These are phyloP conservation scores for Aspergillus ochraceoroseus DNA, from an alignment of 2,329 filamentous ascomycete genomes.

Conservation along the genomic window DNA sequence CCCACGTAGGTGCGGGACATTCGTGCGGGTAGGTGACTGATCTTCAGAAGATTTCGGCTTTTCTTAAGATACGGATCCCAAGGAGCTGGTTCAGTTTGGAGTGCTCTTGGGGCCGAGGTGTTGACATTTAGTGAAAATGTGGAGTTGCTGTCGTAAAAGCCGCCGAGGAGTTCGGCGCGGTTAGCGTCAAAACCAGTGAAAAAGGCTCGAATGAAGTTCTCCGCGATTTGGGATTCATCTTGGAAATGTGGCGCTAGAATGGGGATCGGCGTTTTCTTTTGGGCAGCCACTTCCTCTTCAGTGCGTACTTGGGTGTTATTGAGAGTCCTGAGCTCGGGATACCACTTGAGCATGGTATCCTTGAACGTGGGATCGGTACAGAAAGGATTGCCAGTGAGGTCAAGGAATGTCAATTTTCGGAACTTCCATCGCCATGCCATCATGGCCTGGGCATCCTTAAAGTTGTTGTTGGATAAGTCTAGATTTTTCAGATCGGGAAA, in stretches of 20 bases:
- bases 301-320: conserved; percentile 71
- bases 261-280: conserved; percentile 56
- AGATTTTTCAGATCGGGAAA: conserved; percentile 84
- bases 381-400: conserved; percentile 72
- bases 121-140: conserved; percentile 73
- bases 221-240: conserved; percentile 68
- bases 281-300: conserved; percentile 61
- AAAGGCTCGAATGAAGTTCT: conserved; percentile 70
- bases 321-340: conserved; percentile 70
- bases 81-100: conserved; percentile 45
- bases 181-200: conserved; percentile 69
- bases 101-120: conserved; percentile 51
- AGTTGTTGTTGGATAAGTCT: conserved; percentile 78
- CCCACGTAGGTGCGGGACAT: conserved; percentile 64
- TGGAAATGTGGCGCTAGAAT: conserved; percentile 64
- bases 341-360: conserved; percentile 71
- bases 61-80: conserved; percentile 73
- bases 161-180: conserved; percentile 56
- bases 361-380: conserved; percentile 58
- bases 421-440: conserved; percentile 76
- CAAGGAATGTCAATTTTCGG: conserved; percentile 70
- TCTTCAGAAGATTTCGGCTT: conserved; percentile 71
- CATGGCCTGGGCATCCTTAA: conserved; percentile 63
- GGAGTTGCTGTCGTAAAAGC: conserved; percentile 71
- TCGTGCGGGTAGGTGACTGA: conserved; percentile 57